phyloP scores from a whole-genome alignment of 2,329 filamentous ascomycete species.

The Talaromyces albobiverticillius region DNA sequence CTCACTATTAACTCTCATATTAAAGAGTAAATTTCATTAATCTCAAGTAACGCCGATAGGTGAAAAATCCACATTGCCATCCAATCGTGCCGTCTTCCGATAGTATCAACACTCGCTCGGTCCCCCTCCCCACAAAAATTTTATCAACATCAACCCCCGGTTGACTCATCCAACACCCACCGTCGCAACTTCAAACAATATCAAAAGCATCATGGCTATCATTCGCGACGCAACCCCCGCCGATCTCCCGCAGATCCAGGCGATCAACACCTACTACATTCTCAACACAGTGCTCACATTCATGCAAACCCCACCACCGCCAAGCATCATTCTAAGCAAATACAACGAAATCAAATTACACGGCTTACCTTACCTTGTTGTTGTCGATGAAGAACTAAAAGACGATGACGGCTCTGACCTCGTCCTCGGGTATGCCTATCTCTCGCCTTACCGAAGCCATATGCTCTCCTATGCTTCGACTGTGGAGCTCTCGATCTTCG shows the following conservation, averaged over 20 bases:
- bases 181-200: too few species aligned
- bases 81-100: too few species aligned
- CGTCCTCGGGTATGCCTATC: constrained; percentile 35
- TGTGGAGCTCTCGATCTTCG: constrained; percentile 40
- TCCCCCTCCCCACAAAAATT: too few species aligned
- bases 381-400: constrained; percentile 22
- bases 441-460: constrained; percentile 33
- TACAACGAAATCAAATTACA: constrained; percentile 21
- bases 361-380: constrained; percentile 38
- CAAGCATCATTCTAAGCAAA: constrained; percentile 27
- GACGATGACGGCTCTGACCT: constrained; percentile 1
- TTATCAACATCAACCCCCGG: too few species aligned
- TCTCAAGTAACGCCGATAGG: too few species aligned
- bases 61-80: too few species aligned
- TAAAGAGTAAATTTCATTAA: too few species aligned
- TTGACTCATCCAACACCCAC: too few species aligned
- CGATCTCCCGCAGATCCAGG: constrained; percentile 33
- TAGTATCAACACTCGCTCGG: too few species aligned
- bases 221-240: constrained; percentile 30
- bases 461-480: constrained; percentile 39
- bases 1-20: too few species aligned
- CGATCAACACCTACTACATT: constrained; percentile 38
- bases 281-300: constrained; percentile 37
- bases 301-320: constrained; percentile 25
- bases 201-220: neutral